These are phyloP conservation scores for Amaranthus cruentus DNA, from an alignment of 148 eudicot species.

Conservation along the genomic window DNA sequence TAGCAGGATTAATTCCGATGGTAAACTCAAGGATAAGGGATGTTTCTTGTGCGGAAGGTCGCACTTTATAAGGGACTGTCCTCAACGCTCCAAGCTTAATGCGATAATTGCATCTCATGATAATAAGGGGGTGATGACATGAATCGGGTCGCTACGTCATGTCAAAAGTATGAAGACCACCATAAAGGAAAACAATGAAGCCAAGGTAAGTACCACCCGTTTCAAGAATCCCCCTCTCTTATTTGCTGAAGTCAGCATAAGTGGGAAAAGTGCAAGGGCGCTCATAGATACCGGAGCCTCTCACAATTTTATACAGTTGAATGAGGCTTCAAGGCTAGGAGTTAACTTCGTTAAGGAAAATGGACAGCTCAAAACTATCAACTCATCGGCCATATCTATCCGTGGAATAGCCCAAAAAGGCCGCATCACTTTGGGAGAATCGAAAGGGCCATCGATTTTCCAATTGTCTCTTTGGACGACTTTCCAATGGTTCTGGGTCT, in stretches of 20 bases:
- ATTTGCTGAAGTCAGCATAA: background rate
- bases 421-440: background rate
- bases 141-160: background rate
- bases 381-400: background rate
- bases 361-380: background rate
- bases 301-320: background rate
- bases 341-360: background rate
- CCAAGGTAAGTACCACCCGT: background rate
- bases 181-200: too few relatives aligned
- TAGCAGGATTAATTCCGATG: background rate
- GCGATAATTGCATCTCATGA: background rate
- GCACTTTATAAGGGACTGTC: background rate
- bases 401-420: background rate
- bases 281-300: background rate
- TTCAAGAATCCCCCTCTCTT: background rate
- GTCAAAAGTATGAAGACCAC: too few relatives aligned
- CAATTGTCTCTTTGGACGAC: conserved; percentile 1
- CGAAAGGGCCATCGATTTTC: background rate
- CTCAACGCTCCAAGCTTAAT: background rate
- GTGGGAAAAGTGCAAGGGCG: background rate
- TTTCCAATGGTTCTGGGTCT: background rate
- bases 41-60: background rate
- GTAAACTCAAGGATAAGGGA: background rate
- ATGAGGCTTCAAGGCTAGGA: background rate
- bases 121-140: background rate